Conservation (phyloP, 768 basidiomycete species). For the Boletus vinaceobasis region DNA sequence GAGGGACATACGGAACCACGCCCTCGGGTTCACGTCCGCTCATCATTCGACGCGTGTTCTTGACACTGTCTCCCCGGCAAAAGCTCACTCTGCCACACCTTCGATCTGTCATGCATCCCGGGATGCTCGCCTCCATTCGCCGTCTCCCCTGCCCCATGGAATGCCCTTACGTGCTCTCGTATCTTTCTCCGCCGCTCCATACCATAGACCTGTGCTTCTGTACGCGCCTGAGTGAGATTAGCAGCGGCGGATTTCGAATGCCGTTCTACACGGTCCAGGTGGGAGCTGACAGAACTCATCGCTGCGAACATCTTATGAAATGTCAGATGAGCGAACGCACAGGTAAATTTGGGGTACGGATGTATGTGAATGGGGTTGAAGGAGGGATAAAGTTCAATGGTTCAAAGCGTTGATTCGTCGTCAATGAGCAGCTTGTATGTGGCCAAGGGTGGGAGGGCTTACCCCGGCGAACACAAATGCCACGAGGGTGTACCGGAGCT, state of each 20-base stretch:
- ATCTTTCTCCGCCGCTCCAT: slow-evolving; percentile 51
- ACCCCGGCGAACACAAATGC: slow-evolving; percentile 15
- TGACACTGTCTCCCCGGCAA: neutral
- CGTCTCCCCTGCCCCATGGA: slow-evolving; percentile 14
- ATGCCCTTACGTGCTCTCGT: slow-evolving; percentile 42
- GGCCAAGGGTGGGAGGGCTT: neutral
- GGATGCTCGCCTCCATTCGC: neutral
- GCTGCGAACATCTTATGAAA: slow-evolving; percentile 7
- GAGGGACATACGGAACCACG: neutral
- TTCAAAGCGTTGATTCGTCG: neutral
- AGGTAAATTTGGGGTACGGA: neutral
- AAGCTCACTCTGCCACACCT: neutral
- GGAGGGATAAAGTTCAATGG: neutral
- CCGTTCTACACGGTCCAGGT: slow-evolving; percentile 36
- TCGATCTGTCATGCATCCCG: neutral
- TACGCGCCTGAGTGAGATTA: slow-evolving; percentile 57
- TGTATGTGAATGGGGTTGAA: neutral
- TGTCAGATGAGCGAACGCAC: neutral
- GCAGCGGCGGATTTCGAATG: slow-evolving; percentile 49
- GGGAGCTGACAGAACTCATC: slow-evolving; percentile 11
- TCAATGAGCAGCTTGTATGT: neutral
- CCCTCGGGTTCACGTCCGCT: neutral
- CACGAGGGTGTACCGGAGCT: slow-evolving; percentile 12
- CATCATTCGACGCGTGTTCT: neutral
- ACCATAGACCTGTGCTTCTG: slow-evolving; percentile 55